A percentile compares a stretch with the other conserved stretches of the same genome.
Conservation (phyloP, 129 eudicot species). For the Escallonia rubra region DNA sequence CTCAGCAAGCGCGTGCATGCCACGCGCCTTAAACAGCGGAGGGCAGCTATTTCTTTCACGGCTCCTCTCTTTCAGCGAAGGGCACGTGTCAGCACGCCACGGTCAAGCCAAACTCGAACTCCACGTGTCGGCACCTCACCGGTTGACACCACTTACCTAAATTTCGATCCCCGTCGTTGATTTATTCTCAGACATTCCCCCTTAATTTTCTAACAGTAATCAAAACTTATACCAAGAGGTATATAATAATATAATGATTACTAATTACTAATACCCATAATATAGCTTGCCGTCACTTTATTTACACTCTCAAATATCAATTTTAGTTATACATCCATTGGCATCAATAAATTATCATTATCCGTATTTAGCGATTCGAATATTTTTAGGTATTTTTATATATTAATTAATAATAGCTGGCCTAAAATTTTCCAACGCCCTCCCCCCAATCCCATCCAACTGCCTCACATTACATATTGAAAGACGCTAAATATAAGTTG, state of each 20-base stretch:
- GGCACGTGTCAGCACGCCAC: conserved; percentile 14
- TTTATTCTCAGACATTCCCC: neutral
- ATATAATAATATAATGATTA: too few species aligned
- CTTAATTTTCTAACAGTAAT: too few species aligned
- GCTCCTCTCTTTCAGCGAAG: conserved; percentile 20
- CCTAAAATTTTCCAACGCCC: too few species aligned
- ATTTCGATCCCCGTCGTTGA: conserved; percentile 25
- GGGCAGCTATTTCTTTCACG: conserved; percentile 15
- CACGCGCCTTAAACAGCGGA: conserved; percentile 3
- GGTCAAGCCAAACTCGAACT: neutral
- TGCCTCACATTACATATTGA: too few species aligned
- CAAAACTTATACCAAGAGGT: too few species aligned
- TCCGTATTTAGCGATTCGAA: conserved; percentile 8
- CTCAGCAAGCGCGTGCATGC: neutral
- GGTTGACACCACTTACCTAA: neutral
- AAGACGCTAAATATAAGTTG: too few species aligned
- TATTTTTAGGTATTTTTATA: conserved; percentile 8
- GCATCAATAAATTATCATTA: neutral
- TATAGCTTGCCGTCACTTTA: neutral
- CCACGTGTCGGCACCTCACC: conserved; percentile 16
- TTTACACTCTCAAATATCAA: neutral
- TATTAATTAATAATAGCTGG: too few species aligned
- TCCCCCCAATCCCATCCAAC: too few species aligned
- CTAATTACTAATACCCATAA: neutral
- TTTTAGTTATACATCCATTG: conserved; percentile 1